Evolutionary conservation across 148 eudicot species (phyloP).

Genomic region (Fagopyrum homotropicum): DNA sequence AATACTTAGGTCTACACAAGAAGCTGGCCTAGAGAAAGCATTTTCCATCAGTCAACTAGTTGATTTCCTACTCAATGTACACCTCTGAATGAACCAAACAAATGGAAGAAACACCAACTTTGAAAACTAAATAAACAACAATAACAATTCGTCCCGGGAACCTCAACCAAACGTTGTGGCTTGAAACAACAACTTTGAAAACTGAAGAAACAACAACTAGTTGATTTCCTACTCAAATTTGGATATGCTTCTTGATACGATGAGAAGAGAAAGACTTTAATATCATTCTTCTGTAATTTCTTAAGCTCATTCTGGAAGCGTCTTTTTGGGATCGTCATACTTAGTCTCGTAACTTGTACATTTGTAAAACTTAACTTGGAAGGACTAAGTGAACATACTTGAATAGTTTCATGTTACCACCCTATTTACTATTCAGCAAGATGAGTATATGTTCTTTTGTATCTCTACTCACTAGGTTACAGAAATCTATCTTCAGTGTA

Average conservation of each 20-base stretch:
- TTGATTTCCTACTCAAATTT: too few relatives aligned
- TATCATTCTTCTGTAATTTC: neutral
- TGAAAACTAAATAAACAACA: too few relatives aligned
- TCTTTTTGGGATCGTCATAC: neutral
- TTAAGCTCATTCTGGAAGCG: neutral
- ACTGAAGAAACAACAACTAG: too few relatives aligned
- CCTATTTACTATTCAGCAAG: neutral
- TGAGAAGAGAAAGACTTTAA: neutral
- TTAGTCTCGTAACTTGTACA: neutral
- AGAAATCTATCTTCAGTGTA: neutral
- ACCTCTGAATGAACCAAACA: too few relatives aligned
- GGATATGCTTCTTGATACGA: neutral
- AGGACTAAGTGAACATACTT: neutral
- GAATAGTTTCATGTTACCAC: neutral
- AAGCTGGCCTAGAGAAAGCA: constrained; percentile 97
- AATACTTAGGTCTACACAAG: constrained; percentile 95
- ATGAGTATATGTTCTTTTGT: neutral
- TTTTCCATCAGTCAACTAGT: constrained; percentile 97
- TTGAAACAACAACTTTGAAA: too few relatives aligned
- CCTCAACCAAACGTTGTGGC: too few relatives aligned
- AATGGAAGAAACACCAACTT: too few relatives aligned
- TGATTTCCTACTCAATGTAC: constrained; percentile 91
- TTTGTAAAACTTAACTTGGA: neutral
- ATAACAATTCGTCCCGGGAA: too few relatives aligned
- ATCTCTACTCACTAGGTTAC: neutral